Evolutionary conservation across 495 filamentous ascomycete genomes (phyloP), one percentile per base, ranked within the genome.

Genomic region (Xylaria palmicola): DNA sequence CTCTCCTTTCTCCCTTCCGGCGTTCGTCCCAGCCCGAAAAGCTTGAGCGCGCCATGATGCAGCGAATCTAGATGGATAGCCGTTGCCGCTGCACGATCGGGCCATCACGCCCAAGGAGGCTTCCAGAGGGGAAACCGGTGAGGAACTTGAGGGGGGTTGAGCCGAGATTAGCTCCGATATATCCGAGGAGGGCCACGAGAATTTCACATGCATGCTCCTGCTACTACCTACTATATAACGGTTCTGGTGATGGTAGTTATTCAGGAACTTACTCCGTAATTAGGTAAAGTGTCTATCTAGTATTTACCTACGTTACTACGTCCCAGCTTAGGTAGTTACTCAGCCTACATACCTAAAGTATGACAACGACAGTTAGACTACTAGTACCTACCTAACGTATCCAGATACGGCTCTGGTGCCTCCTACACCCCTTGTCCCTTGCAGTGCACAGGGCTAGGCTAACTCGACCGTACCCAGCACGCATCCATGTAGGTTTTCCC

Each of bases 131-230:
- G 26, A 22, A 29, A 22, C 26, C n/a, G 45, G 41, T 19, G 45
- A 48, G 45, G 34, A 51, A 36, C 6, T 6, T 36, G 32, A 36
- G 13, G 32, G 48, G n/a, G 29, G 48, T 51, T 12, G 47, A 49
- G 24, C n/a, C n/a, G 15, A 49, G 30, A 47, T 32, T 10, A 26
- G 29, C 19, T 8, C 40, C 43, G 55, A 48, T 27, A 58, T 58
- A 41, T 58, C 55, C 55, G 55, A 40, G 10, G 19, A 47, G 20
- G n/a, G n/a, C n/a, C n/a, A n/a, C n/a, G n/a, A n/a, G n/a, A n/a
- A n/a, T n/a, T n/a, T n/a, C n/a, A n/a, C n/a, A n/a, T n/a, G n/a
- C n/a, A n/a, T n/a, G n/a, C n/a, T n/a, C n/a, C n/a, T n/a, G n/a
- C n/a, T n/a, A n/a, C n/a, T n/a, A 13, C 17, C n/a, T 15, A 13